phyloP scores from a whole-genome alignment of 768 basidiomycete genomes.

The Suillus americanus region DNA sequence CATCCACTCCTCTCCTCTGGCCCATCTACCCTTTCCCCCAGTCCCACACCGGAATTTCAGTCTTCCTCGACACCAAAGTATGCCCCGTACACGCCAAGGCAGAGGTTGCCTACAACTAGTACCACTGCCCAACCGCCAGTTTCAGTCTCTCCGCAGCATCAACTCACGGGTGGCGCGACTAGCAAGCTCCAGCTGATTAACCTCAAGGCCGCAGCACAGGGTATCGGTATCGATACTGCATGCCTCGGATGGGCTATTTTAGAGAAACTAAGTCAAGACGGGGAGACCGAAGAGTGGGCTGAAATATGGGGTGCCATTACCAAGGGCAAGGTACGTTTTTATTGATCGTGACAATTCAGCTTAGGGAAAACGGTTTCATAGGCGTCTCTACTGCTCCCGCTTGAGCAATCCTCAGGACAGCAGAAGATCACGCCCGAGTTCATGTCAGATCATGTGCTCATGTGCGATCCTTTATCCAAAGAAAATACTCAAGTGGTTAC shows the following conservation, averaged over 20 bases:
- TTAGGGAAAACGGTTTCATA: slow-evolving; percentile 29
- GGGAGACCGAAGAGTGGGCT: slow-evolving; percentile 61
- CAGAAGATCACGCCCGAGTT: slow-evolving; percentile 70
- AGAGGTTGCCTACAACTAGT: slow-evolving; percentile 53
- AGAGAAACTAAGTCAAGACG: slow-evolving; percentile 61
- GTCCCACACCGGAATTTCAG: slow-evolving; percentile 23
- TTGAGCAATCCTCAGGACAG: slow-evolving; percentile 51
- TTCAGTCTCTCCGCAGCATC: slow-evolving; percentile 39
- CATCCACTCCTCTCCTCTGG: slow-evolving; percentile 65
- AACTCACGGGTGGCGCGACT: slow-evolving; percentile 58
- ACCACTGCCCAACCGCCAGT: slow-evolving; percentile 40
- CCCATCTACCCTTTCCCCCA: slow-evolving; percentile 26
- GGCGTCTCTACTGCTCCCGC: slow-evolving; percentile 81
- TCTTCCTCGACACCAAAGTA: slow-evolving; percentile 46
- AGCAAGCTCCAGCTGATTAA: slow-evolving; percentile 70
- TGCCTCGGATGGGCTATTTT: slow-evolving; percentile 78
- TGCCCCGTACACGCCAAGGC: slow-evolving; percentile 76
- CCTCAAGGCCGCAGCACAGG: slow-evolving; percentile 71
- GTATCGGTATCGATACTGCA: slow-evolving; percentile 59
- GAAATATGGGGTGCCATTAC: slow-evolving; percentile 67
- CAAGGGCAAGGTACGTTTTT: slow-evolving; percentile 58
- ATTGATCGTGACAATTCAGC: background rate
- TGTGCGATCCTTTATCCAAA: slow-evolving; percentile 54
- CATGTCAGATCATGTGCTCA: slow-evolving; percentile 78
- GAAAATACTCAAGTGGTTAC: slow-evolving; percentile 62